Base-by-base conservation (phyloP, 768 basidiomycete genomes). In the Pleurotus cornucopiae region DNA sequence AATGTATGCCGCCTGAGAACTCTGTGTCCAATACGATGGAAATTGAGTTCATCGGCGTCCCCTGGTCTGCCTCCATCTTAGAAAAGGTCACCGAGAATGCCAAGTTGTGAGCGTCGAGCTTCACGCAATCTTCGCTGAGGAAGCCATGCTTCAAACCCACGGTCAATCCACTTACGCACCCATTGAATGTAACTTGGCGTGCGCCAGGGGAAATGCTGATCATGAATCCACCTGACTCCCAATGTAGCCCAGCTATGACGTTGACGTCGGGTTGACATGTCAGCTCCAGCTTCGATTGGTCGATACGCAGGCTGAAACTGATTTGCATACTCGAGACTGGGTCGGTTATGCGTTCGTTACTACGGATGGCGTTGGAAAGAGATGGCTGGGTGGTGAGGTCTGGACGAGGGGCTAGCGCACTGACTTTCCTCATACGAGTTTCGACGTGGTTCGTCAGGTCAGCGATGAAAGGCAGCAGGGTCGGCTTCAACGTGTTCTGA, bases 141-240 rank as follows among this genome's bases (percentile, higher is more conserved):
- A 90, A 91, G 0, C 90, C 90, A 59, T 96, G 94, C 57, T 89
- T 88, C 43, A 98, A 76, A 2, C 89, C 87, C 25, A 88, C 73
- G 3, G 86, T 88, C 21, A 98, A 76, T 0, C 92, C 94, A 14
- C 87, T 88, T 7, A 97, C 84, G 49, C 82, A 84, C 5, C 89
- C 90, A 0, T 86, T 85, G 61, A 97, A 85, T 9, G 84, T 80
- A 34, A 89, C 75, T 47, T 79, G 83, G n/a, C 82, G 77, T 47
- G 83, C 83, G 2, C 85, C 85, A 1, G 94, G 89, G 38, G 86
- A 82, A 40, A 92, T 73, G 62, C 84, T 89, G 54, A 94, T 69
- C 48, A 94, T 72, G 64, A 98, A 94, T 0, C 94, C 94, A 41
- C 96, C 96, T 62, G 91, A 95, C 54, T 96, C 89, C 96, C 96